Evolutionary conservation across 208 protist species (phyloP), one percentile per base, ranked within the genome.

Genomic region (Leptomonas pyrrhocoris): DNA sequence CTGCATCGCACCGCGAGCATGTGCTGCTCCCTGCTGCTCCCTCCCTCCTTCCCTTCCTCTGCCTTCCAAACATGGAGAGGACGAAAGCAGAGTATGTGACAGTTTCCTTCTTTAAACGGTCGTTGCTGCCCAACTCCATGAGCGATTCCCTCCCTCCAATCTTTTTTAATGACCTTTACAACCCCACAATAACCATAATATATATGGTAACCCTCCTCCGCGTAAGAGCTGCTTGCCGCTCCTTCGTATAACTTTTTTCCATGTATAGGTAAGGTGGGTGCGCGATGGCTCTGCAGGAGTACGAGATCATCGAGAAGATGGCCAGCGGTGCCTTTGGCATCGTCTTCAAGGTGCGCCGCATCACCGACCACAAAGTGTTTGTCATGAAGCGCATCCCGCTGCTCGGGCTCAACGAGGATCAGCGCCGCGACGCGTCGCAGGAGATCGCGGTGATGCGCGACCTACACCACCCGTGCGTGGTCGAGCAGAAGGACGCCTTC

Each of bases 311-410:
- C 16, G 87, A 94, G 68, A 87, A 90, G 71, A 88, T 96, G 87
- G 86, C 88, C 18, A 78, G 72, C 43, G 88, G 88, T 43, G 87
- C 88, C 61, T 96, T 93, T 53, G 88, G 91, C 48, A 77, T 90
- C 49, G 83, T 94, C n/a, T 96, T 96, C 65, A 83, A 84, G 23
- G 81, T 93, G 5, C 73, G 78, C 48, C 78, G 88, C 57, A 59
- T 83, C 53, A 58, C 74, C 0, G 91, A 96, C 43, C 73, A 92
- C 31, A 55, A 53, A 23, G 57, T 90, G 21, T 78, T 94, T 21
- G 86, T 94, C 16, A 86, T 96, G 84, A 96, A 96, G 75, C 91
- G 91, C 38, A 94, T 96, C 54, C 74, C 80, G 16, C 66, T 94
- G 27, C 74, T 83, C 40, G 83, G 88, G 31, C 55, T 97, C 8